phyloP scores from a whole-genome alignment of 2,329 filamentous ascomycete species.

The Tolypocladium tropicale region DNA sequence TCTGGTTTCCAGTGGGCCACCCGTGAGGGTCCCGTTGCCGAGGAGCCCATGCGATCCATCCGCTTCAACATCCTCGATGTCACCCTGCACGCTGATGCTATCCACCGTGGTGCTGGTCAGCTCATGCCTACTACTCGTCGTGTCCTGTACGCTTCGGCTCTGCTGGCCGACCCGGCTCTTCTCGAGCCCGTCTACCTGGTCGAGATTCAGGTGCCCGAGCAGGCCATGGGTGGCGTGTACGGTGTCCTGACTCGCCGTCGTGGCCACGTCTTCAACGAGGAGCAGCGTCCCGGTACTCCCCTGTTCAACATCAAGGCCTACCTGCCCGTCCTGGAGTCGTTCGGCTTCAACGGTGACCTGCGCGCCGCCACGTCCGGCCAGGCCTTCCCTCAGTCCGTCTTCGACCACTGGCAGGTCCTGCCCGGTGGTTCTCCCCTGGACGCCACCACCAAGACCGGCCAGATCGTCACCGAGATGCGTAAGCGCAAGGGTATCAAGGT shows the following conservation, averaged over 20 bases:
- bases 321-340: constrained; percentile 92
- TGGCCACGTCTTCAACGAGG: constrained; percentile 98
- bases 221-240: constrained; percentile 99
- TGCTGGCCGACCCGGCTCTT: constrained; percentile 84
- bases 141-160: constrained; percentile 87
- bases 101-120: constrained; percentile 98
- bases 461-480: constrained; percentile 79
- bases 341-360: constrained; percentile 98
- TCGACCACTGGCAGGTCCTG: constrained; percentile 97
- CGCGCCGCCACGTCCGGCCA: constrained; percentile 88
- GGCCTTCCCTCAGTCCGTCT: constrained; percentile 97
- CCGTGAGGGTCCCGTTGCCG: constrained; percentile 91
- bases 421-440: constrained; percentile 91
- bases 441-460: constrained; percentile 67
- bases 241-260: constrained; percentile 93
- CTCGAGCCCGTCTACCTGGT: constrained; percentile 98
- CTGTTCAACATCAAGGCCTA: constrained; percentile 99
- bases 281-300: constrained; percentile 96
- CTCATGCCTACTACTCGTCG: constrained; percentile 96
- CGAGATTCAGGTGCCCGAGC: constrained; percentile 98
- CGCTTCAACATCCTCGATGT: constrained; percentile 99
- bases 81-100: constrained; percentile 97
- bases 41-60: constrained; percentile 95
- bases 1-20: constrained; percentile 99
- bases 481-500: constrained; percentile 99